Conservation (phyloP, 1,139 yeast genomes). For the Debaryomyces robertsiae region DNA sequence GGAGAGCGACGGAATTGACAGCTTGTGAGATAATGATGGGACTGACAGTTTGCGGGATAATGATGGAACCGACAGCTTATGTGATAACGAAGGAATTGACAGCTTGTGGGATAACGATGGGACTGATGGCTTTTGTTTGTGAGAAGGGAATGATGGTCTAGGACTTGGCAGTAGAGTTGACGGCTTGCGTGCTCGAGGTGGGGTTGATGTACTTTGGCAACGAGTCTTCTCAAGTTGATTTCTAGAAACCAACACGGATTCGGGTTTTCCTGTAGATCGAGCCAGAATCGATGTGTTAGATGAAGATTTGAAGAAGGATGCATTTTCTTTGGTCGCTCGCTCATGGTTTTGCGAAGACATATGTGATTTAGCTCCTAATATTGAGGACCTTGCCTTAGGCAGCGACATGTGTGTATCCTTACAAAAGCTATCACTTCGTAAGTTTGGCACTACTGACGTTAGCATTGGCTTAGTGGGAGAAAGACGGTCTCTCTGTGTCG, state of each 20-base stretch:
- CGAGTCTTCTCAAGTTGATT: no score
- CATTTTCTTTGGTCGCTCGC: slow-evolving; percentile 13
- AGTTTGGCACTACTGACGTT: slow-evolving; percentile 1
- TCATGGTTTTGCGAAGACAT: slow-evolving; percentile 21
- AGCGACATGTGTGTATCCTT: slow-evolving; percentile 18
- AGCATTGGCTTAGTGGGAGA: slow-evolving; percentile 2
- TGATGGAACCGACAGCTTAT: slow-evolving; percentile 19
- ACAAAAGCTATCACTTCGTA: slow-evolving; percentile 11
- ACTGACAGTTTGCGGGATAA: slow-evolving; percentile 18
- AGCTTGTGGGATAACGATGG: slow-evolving; percentile 10
- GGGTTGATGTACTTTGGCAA: background rate
- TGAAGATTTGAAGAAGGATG: slow-evolving; percentile 1
- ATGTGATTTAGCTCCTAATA: slow-evolving; percentile 19
- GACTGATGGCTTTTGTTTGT: slow-evolving; percentile 2
- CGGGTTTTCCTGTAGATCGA: no score
- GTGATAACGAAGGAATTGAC: slow-evolving; percentile 19
- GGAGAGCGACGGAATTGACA: slow-evolving; percentile 13
- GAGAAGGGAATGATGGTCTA: no score
- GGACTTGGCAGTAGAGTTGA: slow-evolving; percentile 14
- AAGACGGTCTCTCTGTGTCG: slow-evolving; percentile 42
- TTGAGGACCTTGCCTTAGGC: slow-evolving; percentile 19
- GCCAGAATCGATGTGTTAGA: slow-evolving; percentile 15
- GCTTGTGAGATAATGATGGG: slow-evolving; percentile 13
- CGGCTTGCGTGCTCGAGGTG: slow-evolving; percentile 14
- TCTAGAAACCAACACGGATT: no score